These are phyloP conservation scores for Priceomyces fermenticarens DNA, from an alignment of 805 yeast species.

Conservation along the genomic window DNA sequence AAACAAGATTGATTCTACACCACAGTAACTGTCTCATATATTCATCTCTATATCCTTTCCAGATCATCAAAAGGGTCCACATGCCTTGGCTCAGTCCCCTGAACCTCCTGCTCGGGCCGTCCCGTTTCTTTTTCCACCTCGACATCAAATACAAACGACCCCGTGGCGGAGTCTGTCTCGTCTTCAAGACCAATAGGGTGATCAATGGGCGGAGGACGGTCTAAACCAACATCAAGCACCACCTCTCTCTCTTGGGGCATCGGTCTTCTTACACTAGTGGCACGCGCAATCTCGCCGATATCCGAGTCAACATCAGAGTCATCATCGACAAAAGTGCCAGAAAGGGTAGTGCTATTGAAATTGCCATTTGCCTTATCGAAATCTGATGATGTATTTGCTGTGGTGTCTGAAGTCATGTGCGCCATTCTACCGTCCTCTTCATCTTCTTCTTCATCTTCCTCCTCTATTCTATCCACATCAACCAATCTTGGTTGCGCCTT, in stretches of 20 bases:
- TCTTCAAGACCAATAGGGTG: slow-evolving; percentile 3
- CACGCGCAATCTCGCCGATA: slow-evolving; percentile 42
- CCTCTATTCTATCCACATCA: slow-evolving; percentile 47
- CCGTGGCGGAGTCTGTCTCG: slow-evolving; percentile 8
- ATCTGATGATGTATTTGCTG: slow-evolving; percentile 1
- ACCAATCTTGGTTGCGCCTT: slow-evolving; percentile 72
- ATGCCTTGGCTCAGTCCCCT: too few species aligned
- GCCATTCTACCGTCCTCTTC: slow-evolving; percentile 11
- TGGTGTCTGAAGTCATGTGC: slow-evolving; percentile 3
- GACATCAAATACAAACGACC: slow-evolving; percentile 32
- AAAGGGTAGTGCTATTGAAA: slow-evolving; percentile 2
- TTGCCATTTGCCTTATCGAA: slow-evolving; percentile 1
- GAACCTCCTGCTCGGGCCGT: too few species aligned
- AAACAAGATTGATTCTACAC: too few species aligned
- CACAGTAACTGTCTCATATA: too few species aligned
- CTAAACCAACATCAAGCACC: slow-evolving; percentile 9
- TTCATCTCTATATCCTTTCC: too few species aligned
- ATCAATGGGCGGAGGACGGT: not conserved
- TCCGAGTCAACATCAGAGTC: slow-evolving; percentile 46
- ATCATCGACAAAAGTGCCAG: slow-evolving; percentile 12
- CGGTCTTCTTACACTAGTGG: slow-evolving; percentile 30
- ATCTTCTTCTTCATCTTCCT: slow-evolving; percentile 35
- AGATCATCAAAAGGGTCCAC: too few species aligned
- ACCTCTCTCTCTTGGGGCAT: slow-evolving; percentile 12
- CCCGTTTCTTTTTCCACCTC: slow-evolving; percentile 21